phyloP scores from a whole-genome alignment of 257 asterid genomes.

The Parsonsia alboflavescens region DNA sequence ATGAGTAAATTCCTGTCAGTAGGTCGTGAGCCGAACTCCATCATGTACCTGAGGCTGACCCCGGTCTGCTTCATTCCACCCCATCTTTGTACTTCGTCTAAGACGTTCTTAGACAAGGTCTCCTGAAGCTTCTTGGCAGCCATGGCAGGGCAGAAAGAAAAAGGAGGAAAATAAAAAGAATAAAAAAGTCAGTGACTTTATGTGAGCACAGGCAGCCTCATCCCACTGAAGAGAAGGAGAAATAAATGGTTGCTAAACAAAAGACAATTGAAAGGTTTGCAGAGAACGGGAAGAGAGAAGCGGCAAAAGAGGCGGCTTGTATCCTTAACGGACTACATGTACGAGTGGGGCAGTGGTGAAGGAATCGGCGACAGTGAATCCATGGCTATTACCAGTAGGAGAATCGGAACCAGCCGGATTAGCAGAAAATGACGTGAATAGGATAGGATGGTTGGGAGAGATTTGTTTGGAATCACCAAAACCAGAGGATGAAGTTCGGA shows the following conservation, averaged over 20 bases:
- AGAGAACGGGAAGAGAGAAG: background rate
- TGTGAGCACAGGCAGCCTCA: background rate
- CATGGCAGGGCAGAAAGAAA: slow-evolving; percentile 25
- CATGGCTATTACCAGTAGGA: background rate
- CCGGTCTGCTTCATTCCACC: slow-evolving; percentile 80
- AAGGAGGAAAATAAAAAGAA: background rate
- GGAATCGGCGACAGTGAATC: background rate
- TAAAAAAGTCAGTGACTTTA: background rate
- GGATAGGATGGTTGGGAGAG: background rate
- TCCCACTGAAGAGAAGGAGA: background rate
- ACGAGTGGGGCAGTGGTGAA: background rate
- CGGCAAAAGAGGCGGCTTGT: background rate
- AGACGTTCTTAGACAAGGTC: slow-evolving; percentile 42
- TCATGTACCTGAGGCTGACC: slow-evolving; percentile 86
- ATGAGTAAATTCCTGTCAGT: slow-evolving; percentile 58
- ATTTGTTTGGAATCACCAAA: background rate
- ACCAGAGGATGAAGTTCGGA: background rate
- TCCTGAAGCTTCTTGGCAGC: slow-evolving; percentile 66
- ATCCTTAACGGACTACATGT: background rate
- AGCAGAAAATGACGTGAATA: background rate
- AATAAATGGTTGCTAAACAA: background rate
- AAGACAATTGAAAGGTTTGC: background rate
- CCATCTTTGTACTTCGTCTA: slow-evolving; percentile 68
- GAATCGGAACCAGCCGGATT: background rate
- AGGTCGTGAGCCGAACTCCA: slow-evolving; percentile 81